Conservation (phyloP, 1,139 yeast species). For the Lodderomyces margitis region DNA sequence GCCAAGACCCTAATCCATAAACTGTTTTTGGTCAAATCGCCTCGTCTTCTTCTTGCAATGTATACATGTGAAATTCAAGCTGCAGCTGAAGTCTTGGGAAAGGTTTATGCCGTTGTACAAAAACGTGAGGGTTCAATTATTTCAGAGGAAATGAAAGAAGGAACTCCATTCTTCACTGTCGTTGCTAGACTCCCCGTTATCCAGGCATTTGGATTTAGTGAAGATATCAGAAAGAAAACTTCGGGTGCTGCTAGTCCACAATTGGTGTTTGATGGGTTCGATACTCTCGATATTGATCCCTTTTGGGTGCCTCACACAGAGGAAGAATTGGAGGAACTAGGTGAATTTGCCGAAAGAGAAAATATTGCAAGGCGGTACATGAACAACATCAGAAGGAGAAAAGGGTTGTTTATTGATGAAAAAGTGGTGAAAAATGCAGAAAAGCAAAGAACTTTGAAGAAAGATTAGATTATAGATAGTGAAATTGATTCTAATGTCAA, state of each 20-base stretch:
- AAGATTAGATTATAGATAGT: conserved; percentile 29
- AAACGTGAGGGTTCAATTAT: conserved; percentile 80
- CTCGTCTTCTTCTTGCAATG: conserved; percentile 87
- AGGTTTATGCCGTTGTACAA: conserved; percentile 92
- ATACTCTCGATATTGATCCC: conserved; percentile 86
- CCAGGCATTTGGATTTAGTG: conserved; percentile 96
- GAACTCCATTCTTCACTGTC: conserved; percentile 92
- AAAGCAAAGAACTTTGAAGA: conserved; percentile 83
- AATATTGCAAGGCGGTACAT: conserved; percentile 85
- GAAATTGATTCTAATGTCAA: too few relatives aligned
- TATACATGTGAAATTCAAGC: conserved; percentile 96
- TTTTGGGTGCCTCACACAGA: conserved; percentile 99
- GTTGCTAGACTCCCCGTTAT: conserved; percentile 87
- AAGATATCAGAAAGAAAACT: conserved; percentile 87
- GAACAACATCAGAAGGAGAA: conserved; percentile 77
- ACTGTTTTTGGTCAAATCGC: conserved; percentile 75
- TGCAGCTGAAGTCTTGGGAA: conserved; percentile 88
- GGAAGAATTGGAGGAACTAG: conserved; percentile 90
- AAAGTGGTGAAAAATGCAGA: conserved; percentile 90
- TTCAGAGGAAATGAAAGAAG: conserved; percentile 95
- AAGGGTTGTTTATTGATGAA: conserved; percentile 88
- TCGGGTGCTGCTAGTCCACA: conserved; percentile 99
- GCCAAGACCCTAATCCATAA: conserved; percentile 73
- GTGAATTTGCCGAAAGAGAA: conserved; percentile 90
- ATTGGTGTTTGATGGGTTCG: conserved; percentile 85